Base-by-base conservation (phyloP, 768 basidiomycete genomes). In the Auriscalpium orientale region DNA sequence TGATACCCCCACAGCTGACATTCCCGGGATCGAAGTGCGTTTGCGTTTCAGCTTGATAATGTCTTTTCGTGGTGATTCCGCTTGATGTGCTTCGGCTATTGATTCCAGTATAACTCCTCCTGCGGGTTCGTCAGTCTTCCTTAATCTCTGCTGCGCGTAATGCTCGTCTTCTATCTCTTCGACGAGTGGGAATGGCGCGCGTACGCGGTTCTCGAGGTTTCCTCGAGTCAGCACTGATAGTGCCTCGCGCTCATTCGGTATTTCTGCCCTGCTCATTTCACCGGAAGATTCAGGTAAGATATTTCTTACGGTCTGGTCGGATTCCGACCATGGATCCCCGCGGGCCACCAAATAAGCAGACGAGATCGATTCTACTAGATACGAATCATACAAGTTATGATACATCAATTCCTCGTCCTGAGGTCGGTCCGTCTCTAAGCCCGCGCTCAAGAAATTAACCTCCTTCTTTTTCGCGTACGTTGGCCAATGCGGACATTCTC, bases 381-480 rank as follows among this genome's bases (percentile, higher is more conserved):
- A 21, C 13, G 46, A n/a, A 11, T 47, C 46, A 11, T 21, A 47
- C 12, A 22, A n/a, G 6, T 5, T n/a, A 13, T 59, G 73, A 71
- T 12, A 70, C 58, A 0, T 59, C n/a, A 72, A 63, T 44, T 72
- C 71, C 3, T 65, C 69, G 2, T 64, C 59, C 51, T 67, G 64
- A 11, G 67, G 67, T 33, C 67, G 62, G 8, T 69, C 64, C 4
- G 21, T 20, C 0, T 46, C 21, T 28, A 28, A 28, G 5, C 28
- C 28, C 8, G 44, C n/a, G 1, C 11, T 28, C 11, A 56, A 58
- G 4, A 61, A 22, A 22, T 70, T 66, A 10, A 54, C 64, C 69
- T 10, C 50, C 12, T 15, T 58, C 55, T 33, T 37, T 51, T 2
- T 58, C 56, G 40, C 65, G 60, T 47, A 52, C 48, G 8, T 68